Conservation (phyloP, 495 filamentous ascomycete species). For the Xylaria nigripes region DNA sequence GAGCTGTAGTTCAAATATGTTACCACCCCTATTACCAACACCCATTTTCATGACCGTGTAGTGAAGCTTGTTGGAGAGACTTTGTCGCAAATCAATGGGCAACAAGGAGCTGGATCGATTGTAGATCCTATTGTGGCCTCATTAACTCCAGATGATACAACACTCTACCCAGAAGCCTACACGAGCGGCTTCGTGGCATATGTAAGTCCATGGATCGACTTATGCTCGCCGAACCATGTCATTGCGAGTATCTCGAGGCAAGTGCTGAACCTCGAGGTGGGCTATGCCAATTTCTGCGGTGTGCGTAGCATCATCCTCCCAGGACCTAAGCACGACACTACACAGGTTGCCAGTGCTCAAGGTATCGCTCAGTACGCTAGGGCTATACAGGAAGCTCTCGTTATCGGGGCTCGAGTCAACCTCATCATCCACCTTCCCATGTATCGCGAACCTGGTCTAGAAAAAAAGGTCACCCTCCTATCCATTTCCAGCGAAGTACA, state of each 20-base stretch:
- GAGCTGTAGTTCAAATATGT: slow-evolving; percentile 76
- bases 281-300: slow-evolving; percentile 92
- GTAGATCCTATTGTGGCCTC: slow-evolving; percentile 54
- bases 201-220: slow-evolving; percentile 81
- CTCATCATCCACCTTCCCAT: slow-evolving; percentile 76
- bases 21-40: slow-evolving; percentile 79
- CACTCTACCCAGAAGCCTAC: slow-evolving; percentile 60
- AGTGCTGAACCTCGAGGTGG: slow-evolving; percentile 80
- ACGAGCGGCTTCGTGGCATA: slow-evolving; percentile 65
- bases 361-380: slow-evolving; percentile 66
- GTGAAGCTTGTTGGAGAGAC: slow-evolving; percentile 53
- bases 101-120: slow-evolving; percentile 14
- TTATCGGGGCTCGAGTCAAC: slow-evolving; percentile 63
- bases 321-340: slow-evolving; percentile 52
- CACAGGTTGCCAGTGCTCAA: slow-evolving; percentile 28
- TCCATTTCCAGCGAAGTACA: slow-evolving; percentile 23
- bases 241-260: slow-evolving; percentile 78
- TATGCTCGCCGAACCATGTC: slow-evolving; percentile 73
- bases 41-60: slow-evolving; percentile 71
- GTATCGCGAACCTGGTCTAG: slow-evolving; percentile 46
- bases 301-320: slow-evolving; percentile 72
- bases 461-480: slow-evolving; percentile 34
- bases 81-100: slow-evolving; percentile 30
- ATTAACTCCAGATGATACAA: slow-evolving; percentile 64
- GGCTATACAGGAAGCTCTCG: slow-evolving; percentile 72